Evolutionary conservation across 257 asterid species (phyloP), one percentile per base, ranked within the genome.

Genomic region (Penstemon davidsonii): DNA sequence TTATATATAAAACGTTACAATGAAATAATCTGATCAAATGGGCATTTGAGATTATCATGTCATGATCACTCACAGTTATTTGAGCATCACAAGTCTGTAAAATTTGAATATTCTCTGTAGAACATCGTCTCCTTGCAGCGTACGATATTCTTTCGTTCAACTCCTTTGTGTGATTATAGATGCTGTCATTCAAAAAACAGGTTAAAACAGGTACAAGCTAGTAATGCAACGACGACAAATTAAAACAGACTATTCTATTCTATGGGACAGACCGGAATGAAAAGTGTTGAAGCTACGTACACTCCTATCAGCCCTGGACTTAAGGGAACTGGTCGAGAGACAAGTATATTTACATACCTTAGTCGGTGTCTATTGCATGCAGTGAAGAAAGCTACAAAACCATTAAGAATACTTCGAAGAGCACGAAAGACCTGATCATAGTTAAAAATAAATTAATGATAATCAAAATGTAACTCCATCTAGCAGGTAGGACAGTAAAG

Each of bases 341-440:
- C 51, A 46, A n/a, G 3, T 12, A 38, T 50, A 13, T 75, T 58
- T 60, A 9, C 66, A 49, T 70, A 87, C 96, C 96, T 90, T 39
- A 90, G 81, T 41, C 96, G 85, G 63, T 87, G 96, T 62, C 95
- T 78, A 67, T 90, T 90, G 78, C 96, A 87, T 53, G 96, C 85
- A 25, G 84, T 59, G 71, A 86, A 82, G 78, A 86, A 86, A 70
- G 88, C 97, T 72, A 90, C 91, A 61, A 90, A 80, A 55, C 97
- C 94, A 60, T 87, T 67, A 56, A 87, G 84, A 68, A 90, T 84
- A 71, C 82, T 79, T 25, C 91, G 84, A 13, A 90, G 79, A 78
- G 97, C 97, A 37, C 87, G 86, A n/a, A 87, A 90, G 62, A 87
- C 68, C 97, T 90, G 82, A 38, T 50, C 9, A 55, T 64, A 38